Evolutionary conservation across 805 yeast genomes (phyloP).

Genomic region (Yarrowia divulgata): DNA sequence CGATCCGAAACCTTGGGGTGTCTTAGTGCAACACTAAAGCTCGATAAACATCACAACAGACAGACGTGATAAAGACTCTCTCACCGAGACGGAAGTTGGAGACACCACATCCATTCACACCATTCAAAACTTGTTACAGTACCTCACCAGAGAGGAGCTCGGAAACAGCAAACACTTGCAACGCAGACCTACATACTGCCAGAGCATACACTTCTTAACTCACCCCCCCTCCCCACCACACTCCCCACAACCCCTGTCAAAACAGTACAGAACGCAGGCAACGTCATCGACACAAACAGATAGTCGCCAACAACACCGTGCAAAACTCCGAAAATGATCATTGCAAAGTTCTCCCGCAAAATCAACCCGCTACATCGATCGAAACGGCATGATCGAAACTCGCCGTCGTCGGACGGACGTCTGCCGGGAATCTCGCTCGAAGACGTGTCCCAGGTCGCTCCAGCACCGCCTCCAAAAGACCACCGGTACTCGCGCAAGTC

Average conservation of each 20-base stretch:
- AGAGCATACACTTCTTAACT: no score
- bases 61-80: slow-evolving; percentile 10
- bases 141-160: no score
- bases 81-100: neutral
- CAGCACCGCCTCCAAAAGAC: slow-evolving; percentile 19
- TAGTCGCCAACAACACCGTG: no score
- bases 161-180: no score
- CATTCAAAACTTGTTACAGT: no score
- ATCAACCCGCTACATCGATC: slow-evolving; percentile 24
- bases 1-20: slow-evolving; percentile 6
- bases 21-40: neutral
- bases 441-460: slow-evolving; percentile 23
- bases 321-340: slow-evolving; percentile 2
- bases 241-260: neutral
- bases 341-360: slow-evolving; percentile 31
- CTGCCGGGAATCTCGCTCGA: slow-evolving; percentile 29
- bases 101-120: no score
- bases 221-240: no score
- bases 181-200: no score
- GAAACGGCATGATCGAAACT: slow-evolving; percentile 9
- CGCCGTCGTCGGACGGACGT: slow-evolving; percentile 3
- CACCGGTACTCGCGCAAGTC: slow-evolving; percentile 22
- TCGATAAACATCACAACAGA: neutral
- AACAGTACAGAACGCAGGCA: neutral
- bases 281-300: no score